These are phyloP conservation scores for Pisolithus tinctorius DNA, from an alignment of 768 basidiomycete genomes.

Conservation along the genomic window DNA sequence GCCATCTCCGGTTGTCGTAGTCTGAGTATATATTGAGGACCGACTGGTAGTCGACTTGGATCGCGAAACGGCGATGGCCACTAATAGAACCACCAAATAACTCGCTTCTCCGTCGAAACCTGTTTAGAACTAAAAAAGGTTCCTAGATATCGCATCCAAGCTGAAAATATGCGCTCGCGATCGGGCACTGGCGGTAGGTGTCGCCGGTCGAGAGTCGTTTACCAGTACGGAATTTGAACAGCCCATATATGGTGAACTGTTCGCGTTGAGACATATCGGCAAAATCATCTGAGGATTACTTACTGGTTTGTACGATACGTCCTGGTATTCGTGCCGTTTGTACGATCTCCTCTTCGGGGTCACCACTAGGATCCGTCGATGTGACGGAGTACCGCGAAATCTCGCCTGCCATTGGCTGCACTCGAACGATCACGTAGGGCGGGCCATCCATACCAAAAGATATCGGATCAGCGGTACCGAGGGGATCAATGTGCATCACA, in stretches of 20 bases:
- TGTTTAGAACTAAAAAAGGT: slow-evolving; percentile 72
- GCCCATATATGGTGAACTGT: slow-evolving; percentile 81
- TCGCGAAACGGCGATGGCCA: slow-evolving; percentile 50
- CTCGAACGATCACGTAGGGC: slow-evolving; percentile 72
- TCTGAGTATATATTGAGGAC: slow-evolving; percentile 66
- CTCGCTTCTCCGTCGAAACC: slow-evolving; percentile 63
- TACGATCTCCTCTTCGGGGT: slow-evolving; percentile 76
- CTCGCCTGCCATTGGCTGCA: slow-evolving; percentile 81
- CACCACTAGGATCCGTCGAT: slow-evolving; percentile 68
- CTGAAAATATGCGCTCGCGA: slow-evolving; percentile 78
- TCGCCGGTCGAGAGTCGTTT: slow-evolving; percentile 74
- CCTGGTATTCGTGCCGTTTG: slow-evolving; percentile 68
- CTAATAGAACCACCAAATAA: slow-evolving; percentile 70
- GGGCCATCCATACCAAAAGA: slow-evolving; percentile 64
- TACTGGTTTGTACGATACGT: slow-evolving; percentile 78
- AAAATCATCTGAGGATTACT: slow-evolving; percentile 21
- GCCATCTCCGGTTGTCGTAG: slow-evolving; percentile 60
- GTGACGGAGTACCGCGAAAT: slow-evolving; percentile 73
- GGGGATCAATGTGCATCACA: slow-evolving; percentile 77
- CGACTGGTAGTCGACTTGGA: slow-evolving; percentile 63
- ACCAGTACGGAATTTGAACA: slow-evolving; percentile 83
- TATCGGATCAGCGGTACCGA: slow-evolving; percentile 68
- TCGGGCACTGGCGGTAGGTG: slow-evolving; percentile 74
- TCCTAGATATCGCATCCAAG: slow-evolving; percentile 84
- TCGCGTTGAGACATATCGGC: not conserved